Base-by-base conservation (phyloP, 257 asterid species). In the Ocimum tenuiflorum region DNA sequence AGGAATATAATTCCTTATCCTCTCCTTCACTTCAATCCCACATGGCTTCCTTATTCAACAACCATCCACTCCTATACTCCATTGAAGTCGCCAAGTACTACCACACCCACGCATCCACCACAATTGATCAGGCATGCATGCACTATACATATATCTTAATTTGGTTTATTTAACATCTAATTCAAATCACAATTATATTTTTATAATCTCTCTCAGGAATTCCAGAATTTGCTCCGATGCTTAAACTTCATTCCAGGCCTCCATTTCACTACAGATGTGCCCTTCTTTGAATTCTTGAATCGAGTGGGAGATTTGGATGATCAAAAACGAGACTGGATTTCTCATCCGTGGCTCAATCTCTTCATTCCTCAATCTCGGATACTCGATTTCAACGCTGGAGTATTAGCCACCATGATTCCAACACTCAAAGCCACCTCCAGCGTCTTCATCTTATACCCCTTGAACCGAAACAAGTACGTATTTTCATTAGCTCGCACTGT, bases 341-440 rank as follows among this genome's bases (percentile, higher is more conserved):
- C 91, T 51, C 95, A 89, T 75, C 95, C 95, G 38, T 89, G 95
- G 96, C 81, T 89, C 0, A 85, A 85, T 70, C 81, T 89, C 35
- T 81, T 83, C 69, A 82, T 89, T 46, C 91, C 95, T 13, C 85
- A 81, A 63, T 89, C 94, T 9, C 6, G 74, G 24, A 83, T 89
- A 6, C 22, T 22, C 51, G 86, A 84, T 14, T 83, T 89, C 61
- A 80, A 89, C 68, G 77, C 41, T 23, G 86, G 77, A 15, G 91
- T 89, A 57, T 74, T 86, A 35, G 75, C 77, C 49, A 68, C 75
- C 73, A 81, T 83, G 57, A 58, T 89, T 19, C 80, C 82, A 6
- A 78, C 46, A 39, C 82, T 78, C 38, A 85, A 75, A 49, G 63
- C 60, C 9, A 29, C 80, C 6, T 49, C 73, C 0, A 83, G 82